Conservation (phyloP, 768 basidiomycete species). For the Amanita muscaria region DNA sequence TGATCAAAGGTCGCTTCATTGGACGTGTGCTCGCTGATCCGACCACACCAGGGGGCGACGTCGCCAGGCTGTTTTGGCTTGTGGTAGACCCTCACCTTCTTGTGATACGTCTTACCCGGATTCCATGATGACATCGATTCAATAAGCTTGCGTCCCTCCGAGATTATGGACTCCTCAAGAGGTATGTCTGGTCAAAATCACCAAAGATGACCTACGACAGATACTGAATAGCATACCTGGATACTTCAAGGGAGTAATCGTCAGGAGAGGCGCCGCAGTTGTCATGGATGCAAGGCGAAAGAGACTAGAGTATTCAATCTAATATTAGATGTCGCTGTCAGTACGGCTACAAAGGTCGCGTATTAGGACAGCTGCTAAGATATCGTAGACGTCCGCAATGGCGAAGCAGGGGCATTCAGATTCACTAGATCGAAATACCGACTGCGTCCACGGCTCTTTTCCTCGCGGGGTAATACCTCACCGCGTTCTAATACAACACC, state of each 20-base stretch:
- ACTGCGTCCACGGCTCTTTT: constrained; percentile 64
- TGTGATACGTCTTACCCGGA: constrained; percentile 52
- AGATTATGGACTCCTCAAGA: constrained; percentile 45
- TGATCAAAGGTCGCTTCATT: constrained; percentile 68
- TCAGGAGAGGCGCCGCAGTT: constrained; percentile 12
- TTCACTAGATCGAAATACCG: constrained; percentile 77
- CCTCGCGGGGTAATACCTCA: constrained; percentile 83
- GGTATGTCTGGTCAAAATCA: constrained; percentile 43
- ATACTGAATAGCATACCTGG: constrained; percentile 15
- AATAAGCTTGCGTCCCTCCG: constrained; percentile 46
- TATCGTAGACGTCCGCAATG: background rate
- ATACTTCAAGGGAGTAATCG: constrained; percentile 19
- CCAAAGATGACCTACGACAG: background rate
- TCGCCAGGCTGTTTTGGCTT: constrained; percentile 45
- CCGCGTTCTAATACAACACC: constrained; percentile 79
- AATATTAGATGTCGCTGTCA: background rate
- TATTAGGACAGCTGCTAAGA: background rate
- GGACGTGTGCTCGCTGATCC: constrained; percentile 54
- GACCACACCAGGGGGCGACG: constrained; percentile 58
- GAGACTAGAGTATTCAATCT: background rate
- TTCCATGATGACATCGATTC: constrained; percentile 55
- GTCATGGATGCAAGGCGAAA: too few species aligned
- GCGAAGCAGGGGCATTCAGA: constrained; percentile 30
- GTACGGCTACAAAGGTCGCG: background rate
- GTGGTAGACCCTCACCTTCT: constrained; percentile 46